Evolutionary conservation across 495 filamentous ascomycete genomes (phyloP).

Genomic region (Podospora bellae-mahoneyi): DNA sequence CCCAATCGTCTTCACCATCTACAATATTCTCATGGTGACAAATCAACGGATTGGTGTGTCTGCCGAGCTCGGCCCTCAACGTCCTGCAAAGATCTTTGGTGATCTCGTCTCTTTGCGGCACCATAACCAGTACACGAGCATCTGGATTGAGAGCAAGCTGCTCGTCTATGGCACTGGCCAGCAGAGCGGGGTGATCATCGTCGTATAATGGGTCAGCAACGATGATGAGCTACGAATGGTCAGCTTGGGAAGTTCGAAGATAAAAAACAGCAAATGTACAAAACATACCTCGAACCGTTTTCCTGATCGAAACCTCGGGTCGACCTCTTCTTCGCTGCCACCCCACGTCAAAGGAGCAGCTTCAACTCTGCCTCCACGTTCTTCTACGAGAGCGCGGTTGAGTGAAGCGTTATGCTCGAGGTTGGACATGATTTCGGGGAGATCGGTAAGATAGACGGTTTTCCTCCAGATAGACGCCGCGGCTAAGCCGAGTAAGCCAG

Average conservation of each 20-base stretch:
- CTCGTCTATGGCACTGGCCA: slow-evolving; percentile 40
- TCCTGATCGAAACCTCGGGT: slow-evolving; percentile 32
- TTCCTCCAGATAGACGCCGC: slow-evolving; percentile 43
- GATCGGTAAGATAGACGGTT: slow-evolving; percentile 45
- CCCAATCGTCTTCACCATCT: slow-evolving; percentile 47
- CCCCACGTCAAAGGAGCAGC: slow-evolving; percentile 45
- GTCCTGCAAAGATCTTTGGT: slow-evolving; percentile 34
- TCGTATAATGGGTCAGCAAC: slow-evolving; percentile 48
- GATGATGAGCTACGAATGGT: slow-evolving; percentile 36
- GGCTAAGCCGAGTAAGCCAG: slow-evolving; percentile 58
- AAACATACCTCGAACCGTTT: slow-evolving; percentile 39
- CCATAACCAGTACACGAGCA: slow-evolving; percentile 44
- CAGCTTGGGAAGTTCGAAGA: not conserved
- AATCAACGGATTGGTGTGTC: slow-evolving; percentile 24
- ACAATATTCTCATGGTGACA: slow-evolving; percentile 36
- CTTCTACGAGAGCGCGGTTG: slow-evolving; percentile 35
- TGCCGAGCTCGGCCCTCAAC: slow-evolving; percentile 30
- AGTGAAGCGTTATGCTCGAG: slow-evolving; percentile 38
- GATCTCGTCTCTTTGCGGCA: slow-evolving; percentile 41
- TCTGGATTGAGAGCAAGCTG: slow-evolving; percentile 36
- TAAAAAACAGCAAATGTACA: too few relatives aligned
- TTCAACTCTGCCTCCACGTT: slow-evolving; percentile 35
- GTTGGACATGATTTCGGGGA: slow-evolving; percentile 46
- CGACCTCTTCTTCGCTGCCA: slow-evolving; percentile 26
- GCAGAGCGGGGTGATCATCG: slow-evolving; percentile 44